phyloP scores from a whole-genome alignment of 2,329 filamentous ascomycete species.

The Alternaria solani region DNA sequence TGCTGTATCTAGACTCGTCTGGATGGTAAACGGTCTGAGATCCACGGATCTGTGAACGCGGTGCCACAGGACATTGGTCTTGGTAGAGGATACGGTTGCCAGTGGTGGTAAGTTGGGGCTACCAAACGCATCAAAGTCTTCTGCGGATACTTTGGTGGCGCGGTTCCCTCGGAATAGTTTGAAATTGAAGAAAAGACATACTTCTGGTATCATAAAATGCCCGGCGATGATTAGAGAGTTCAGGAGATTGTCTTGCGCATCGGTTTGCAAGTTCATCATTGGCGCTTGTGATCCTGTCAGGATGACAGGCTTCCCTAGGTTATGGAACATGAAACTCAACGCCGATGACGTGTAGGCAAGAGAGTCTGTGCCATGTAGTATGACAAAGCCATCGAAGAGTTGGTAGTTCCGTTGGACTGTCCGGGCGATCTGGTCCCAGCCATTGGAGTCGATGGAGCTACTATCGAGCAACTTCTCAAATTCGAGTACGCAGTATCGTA shows the following conservation, averaged over 20 bases:
- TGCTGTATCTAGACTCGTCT: conserved; percentile 80
- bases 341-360: conserved; percentile 88
- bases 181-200: conserved; percentile 93
- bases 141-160: conserved; percentile 86
- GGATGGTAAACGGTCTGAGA: conserved; percentile 77
- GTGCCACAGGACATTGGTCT: conserved; percentile 82
- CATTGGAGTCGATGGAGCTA: conserved; percentile 84
- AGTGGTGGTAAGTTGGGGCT: conserved; percentile 87
- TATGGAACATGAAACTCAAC: conserved; percentile 90
- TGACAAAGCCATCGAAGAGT: conserved; percentile 88
- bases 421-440: conserved; percentile 84
- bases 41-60: conserved; percentile 76
- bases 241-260: conserved; percentile 89
- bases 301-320: conserved; percentile 89
- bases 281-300: conserved; percentile 76
- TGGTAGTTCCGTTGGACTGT: conserved; percentile 86
- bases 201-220: conserved; percentile 91
- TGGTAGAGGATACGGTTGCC: conserved; percentile 80
- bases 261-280: conserved; percentile 89
- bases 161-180: conserved; percentile 88
- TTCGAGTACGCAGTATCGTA: conserved; percentile 85
- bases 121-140: conserved; percentile 85
- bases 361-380: conserved; percentile 90
- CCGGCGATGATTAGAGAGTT: conserved; percentile 89
- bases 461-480: conserved; percentile 87